Conservation (phyloP, 2,329 filamentous ascomycete genomes). For the Ascocoryne sarcoides region DNA sequence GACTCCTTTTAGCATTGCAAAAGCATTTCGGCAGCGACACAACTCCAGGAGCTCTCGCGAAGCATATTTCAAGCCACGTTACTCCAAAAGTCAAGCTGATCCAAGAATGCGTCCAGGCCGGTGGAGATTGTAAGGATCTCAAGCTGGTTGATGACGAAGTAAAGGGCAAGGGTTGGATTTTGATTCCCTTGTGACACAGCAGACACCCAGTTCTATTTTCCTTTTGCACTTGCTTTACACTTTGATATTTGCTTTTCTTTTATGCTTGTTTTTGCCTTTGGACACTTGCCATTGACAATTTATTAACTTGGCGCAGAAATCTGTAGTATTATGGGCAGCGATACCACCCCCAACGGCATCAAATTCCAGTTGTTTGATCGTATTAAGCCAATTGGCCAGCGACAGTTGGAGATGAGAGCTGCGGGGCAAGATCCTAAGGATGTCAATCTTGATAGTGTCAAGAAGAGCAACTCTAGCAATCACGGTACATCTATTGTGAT, state of each 20-base stretch:
- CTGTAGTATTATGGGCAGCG: constrained; percentile 18
- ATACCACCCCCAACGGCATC: constrained; percentile 15
- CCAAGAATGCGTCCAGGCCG: constrained; percentile 1
- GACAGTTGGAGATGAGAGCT: constrained; percentile 37
- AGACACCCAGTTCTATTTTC: too few species aligned
- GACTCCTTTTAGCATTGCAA: constrained; percentile 4
- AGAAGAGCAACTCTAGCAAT: constrained; percentile 9
- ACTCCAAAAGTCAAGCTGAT: not conserved
- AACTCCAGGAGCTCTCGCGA: constrained; percentile 35
- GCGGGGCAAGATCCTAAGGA: constrained; percentile 36
- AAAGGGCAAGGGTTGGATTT: not conserved
- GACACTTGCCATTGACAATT: constrained; percentile 9
- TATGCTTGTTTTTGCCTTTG: not conserved
- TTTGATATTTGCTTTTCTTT: not conserved
- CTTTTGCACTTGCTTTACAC: not conserved
- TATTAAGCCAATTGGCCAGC: constrained; percentile 43
- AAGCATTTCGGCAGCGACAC: constrained; percentile 35
- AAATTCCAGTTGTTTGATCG: constrained; percentile 16
- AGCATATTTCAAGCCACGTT: constrained; percentile 2
- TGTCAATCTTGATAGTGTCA: constrained; percentile 13
- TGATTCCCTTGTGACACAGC: too few species aligned
- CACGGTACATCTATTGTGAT: constrained; percentile 4
- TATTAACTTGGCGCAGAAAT: constrained; percentile 16
- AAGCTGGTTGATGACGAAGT: constrained; percentile 13
- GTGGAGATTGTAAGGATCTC: constrained; percentile 8